Base-by-base conservation (phyloP, 2,329 filamentous ascomycete species). In the Trichoderma hamatum region DNA sequence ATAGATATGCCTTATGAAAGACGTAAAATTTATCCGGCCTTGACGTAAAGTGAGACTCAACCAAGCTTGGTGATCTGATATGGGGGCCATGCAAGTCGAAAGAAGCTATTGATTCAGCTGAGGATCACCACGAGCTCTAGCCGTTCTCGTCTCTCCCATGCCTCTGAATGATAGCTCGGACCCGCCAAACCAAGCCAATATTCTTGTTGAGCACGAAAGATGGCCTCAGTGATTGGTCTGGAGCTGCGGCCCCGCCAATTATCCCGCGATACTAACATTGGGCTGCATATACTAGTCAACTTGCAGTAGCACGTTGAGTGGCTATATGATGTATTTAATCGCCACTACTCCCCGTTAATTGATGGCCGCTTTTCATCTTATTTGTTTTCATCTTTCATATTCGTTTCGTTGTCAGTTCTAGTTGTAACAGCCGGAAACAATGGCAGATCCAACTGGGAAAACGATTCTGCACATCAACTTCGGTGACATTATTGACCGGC, bases 221-320 rank as follows among this genome's bases (percentile, higher is more conserved):
- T 28, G 26, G 39, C 54, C 16, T 51, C 28, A 46, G 3, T 67
- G 64, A 67, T 67, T 67, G 64, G 64, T 30, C 54, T 67, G 64
- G 39, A n/a, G 64, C 39, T 30, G 64, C 16, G 19, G 64, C 39
- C 64, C 64, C 64, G 54, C 64, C 54, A 59, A 36, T 28, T 4
- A 59, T 24, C 26, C 39, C 36, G 63, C 36, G 36, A 58, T 66
- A 39, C 11, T n/a, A 16, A 24, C n/a, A 32, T 46, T 49, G 19
- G 63, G 49, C 39, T 43, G 39, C n/a, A 56, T 32, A n/a, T 63
- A 13, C 24, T 61, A 34, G 16, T 32, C n/a, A 3, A 6, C 39
- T 43, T 21, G 43, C n/a, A 49, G 43, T 21, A 49, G 19, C n/a
- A 43, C 39, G 11, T 43, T 43, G 39, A 43, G 16, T 7, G n/a